Base-by-base conservation (phyloP, 768 basidiomycete genomes). In the Lentinula sp. region DNA sequence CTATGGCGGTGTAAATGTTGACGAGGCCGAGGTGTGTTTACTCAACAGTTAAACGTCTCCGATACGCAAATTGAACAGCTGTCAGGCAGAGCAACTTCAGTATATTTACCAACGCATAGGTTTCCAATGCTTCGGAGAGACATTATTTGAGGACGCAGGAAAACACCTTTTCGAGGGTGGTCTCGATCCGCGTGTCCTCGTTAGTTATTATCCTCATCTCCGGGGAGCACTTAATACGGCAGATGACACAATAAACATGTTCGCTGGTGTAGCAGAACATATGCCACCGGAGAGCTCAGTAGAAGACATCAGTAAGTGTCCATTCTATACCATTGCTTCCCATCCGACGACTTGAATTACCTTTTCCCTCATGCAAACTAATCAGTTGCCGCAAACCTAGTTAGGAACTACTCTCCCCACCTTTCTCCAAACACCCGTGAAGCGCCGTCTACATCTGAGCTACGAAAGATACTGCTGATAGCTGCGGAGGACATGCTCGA, bases 341-440 rank as follows among this genome's bases (percentile, higher is more conserved):
- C 49, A 32, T 65, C 57, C 60, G 64, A 65, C 63, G 63, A 65
- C 63, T 56, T 60, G 60, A 57, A 61, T 69, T 65, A 71, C 64
- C 67, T 66, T 76, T 77, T 72, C 75, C 75, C 73, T 77, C 66
- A 71, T 79, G 81, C 79, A 83, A 82, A 85, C 88, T 90, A 63
- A 75, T 69, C 77, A 95, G 94, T 95, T 83, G 82, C 82, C 73
- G 82, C 79, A 68, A 92, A 93, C 81, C 78, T 95, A 90, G 91
- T 93, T 80, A 82, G 84, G 79, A 94, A 95, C 70, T 95, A 95
- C 71, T 91, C 90, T 48, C 93, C 94, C 15, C 88, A 95, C 74
- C 81, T 96, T 66, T 73, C 84, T 28, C 89, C 86, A 18, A 79
- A 84, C 67, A 86, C 88, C 3, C 82, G 80, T 31, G 76, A 80